phyloP scores from a whole-genome alignment of 164 flowering plant species.

The Houttuynia cordata region DNA sequence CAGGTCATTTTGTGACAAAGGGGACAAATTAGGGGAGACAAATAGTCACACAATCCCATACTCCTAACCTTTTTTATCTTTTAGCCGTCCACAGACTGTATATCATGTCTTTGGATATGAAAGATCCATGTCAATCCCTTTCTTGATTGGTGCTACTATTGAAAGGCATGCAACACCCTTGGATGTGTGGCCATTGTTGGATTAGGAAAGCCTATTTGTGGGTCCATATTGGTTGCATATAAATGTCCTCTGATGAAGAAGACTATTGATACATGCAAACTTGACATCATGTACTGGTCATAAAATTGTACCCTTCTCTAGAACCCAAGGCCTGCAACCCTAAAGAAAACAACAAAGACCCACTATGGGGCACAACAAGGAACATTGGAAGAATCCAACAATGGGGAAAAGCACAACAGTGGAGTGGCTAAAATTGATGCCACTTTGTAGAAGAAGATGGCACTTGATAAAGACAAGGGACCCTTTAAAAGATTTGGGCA shows the following conservation, averaged over 20 bases:
- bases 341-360: background rate
- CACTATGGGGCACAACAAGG: background rate
- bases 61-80: background rate
- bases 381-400: background rate
- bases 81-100: background rate
- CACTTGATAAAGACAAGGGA: background rate
- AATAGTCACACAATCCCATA: background rate
- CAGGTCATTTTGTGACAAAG: background rate
- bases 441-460: conserved; percentile 2
- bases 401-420: background rate
- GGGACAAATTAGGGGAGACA: background rate
- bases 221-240: background rate
- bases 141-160: background rate
- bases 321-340: background rate
- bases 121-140: background rate
- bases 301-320: background rate
- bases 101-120: background rate
- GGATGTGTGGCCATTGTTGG: background rate
- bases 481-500: background rate
- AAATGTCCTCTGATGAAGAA: background rate
- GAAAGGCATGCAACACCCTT: background rate
- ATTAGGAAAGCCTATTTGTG: background rate
- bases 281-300: background rate
- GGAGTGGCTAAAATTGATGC: background rate
- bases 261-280: no score